Conservation (phyloP, 2,329 filamentous ascomycete species). For the Ceratocystiopsis minuta region DNA sequence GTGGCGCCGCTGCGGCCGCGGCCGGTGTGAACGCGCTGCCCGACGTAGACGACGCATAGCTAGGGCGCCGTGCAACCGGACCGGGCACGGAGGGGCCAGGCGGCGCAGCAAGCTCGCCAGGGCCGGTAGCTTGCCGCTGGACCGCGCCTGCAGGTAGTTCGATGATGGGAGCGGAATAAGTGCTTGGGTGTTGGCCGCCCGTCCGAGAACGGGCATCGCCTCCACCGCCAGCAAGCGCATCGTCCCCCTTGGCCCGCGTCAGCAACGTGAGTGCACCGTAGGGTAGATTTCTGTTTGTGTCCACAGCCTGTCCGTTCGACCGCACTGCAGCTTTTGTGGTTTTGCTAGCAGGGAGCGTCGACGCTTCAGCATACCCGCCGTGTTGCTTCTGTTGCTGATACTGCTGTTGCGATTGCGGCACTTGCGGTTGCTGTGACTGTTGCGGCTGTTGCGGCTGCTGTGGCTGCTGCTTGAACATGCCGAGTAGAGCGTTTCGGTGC, state of each 20-base stretch:
- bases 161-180: not conserved
- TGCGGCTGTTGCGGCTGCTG: not conserved
- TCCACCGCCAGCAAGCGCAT: no score
- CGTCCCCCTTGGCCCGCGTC: not conserved
- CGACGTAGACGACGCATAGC: conserved; percentile 4
- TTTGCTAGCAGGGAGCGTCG: no score
- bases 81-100: no score
- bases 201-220: no score
- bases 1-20: not conserved
- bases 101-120: not conserved
- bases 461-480: conserved; percentile 22
- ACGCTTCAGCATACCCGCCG: no score
- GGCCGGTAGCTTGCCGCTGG: not conserved
- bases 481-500: conserved; percentile 6
- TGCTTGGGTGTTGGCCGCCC: not conserved
- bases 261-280: no score
- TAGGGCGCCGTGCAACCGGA: conserved; percentile 1
- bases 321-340: no score
- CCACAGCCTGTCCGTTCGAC: no score
- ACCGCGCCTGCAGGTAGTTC: conserved; percentile 3
- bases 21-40: not conserved
- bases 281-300: no score
- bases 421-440: not conserved
- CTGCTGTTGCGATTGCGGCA: not conserved
- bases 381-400: no score